Conservation (phyloP, 2,329 filamentous ascomycete genomes). For the Volutella citrinella region DNA sequence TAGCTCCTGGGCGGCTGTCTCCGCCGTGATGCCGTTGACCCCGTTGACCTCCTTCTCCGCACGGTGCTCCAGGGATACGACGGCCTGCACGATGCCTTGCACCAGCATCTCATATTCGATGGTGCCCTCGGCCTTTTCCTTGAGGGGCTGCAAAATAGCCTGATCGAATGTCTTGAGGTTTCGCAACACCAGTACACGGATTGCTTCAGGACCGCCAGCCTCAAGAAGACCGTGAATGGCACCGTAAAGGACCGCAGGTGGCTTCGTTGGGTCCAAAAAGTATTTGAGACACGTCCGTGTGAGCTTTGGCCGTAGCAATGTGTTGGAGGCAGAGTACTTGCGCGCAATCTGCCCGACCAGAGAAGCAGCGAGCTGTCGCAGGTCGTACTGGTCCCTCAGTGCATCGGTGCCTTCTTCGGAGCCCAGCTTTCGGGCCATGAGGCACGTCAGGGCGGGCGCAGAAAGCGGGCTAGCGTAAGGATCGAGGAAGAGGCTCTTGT, state of each 20-base stretch:
- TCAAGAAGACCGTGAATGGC: conserved; percentile 77
- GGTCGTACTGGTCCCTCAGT: conserved; percentile 65
- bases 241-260: conserved; percentile 83
- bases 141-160: conserved; percentile 51
- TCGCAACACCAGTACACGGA: conserved; percentile 54
- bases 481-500: conserved; percentile 71
- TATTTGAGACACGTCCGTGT: conserved; percentile 91
- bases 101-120: conserved; percentile 56
- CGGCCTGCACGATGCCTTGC: conserved; percentile 53
- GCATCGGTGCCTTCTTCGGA: conserved; percentile 50
- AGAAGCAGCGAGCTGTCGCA: conserved; percentile 81
- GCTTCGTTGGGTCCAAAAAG: conserved; percentile 82
- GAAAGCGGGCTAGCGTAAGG: conserved; percentile 65
- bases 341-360: conserved; percentile 75
- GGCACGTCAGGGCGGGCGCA: conserved; percentile 85
- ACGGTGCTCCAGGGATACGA: conserved; percentile 41
- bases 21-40: conserved; percentile 35
- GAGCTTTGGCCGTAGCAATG: conserved; percentile 80
- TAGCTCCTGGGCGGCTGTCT: conserved; percentile 43
- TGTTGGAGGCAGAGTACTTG: conserved; percentile 78
- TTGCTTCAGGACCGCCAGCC: conserved; percentile 65
- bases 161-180: conserved; percentile 54
- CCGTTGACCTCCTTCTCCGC: conserved; percentile 35
- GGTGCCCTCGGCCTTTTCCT: conserved; percentile 46
- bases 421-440: conserved; percentile 76